phyloP scores from a whole-genome alignment of 768 basidiomycete species.

The Ramaria rubella region DNA sequence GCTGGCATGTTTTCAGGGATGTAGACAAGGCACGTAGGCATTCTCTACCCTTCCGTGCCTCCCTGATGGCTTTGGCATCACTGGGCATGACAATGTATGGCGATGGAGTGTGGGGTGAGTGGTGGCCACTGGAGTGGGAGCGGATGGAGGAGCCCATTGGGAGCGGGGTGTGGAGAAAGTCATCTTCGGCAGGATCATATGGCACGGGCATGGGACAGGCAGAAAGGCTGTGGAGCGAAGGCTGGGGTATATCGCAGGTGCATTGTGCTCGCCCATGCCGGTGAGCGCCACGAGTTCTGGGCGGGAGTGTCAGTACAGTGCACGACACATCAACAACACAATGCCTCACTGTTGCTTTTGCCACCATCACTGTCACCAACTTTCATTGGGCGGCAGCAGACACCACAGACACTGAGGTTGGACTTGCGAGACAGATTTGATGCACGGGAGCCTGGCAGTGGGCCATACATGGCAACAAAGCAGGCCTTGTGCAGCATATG shows the following conservation, averaged over 20 bases:
- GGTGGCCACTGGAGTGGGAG: slow-evolving; percentile 37
- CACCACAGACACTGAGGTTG: too few species aligned
- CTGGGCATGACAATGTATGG: slow-evolving; percentile 80
- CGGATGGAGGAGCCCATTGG: slow-evolving; percentile 41
- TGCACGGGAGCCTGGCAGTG: too few species aligned
- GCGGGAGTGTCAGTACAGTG: slow-evolving; percentile 8
- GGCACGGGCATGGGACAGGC: slow-evolving; percentile 21
- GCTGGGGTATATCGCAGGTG: slow-evolving; percentile 56
- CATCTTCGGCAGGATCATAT: slow-evolving; percentile 63
- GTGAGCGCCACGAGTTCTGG: slow-evolving; percentile 93
- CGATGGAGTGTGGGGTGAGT: too few species aligned
- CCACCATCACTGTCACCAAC: slow-evolving; percentile 84
- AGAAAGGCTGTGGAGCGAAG: slow-evolving; percentile 32
- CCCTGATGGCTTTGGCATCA: too few species aligned
- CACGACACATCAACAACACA: neutral
- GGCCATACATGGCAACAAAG: too few species aligned
- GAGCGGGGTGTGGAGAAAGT: slow-evolving; percentile 44
- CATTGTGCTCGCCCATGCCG: too few species aligned
- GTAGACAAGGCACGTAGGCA: too few species aligned
- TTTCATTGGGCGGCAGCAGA: slow-evolving; percentile 98
- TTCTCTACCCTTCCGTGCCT: too few species aligned
- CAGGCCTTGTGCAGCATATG: slow-evolving; percentile 99
- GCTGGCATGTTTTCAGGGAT: too few species aligned
- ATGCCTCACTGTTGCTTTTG: too few species aligned
- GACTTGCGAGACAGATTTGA: too few species aligned